Conservation (phyloP, 73 alveolate species). For the Paramecium pentaurelia region DNA sequence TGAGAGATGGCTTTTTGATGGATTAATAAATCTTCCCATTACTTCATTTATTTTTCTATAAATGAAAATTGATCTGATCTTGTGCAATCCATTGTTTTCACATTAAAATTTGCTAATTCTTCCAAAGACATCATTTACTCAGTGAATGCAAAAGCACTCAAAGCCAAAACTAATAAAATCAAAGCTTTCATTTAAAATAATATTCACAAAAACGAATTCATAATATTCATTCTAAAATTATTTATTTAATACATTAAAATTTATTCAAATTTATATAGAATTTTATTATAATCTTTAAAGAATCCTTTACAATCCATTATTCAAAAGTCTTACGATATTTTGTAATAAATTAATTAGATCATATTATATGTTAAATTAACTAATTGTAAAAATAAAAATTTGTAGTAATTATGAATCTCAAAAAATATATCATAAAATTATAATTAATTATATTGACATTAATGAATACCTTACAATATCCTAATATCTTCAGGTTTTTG, state of each 20-base stretch:
- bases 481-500: not conserved
- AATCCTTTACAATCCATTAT: not conserved
- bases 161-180: not conserved
- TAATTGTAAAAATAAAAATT: no score
- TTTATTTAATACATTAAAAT: not conserved
- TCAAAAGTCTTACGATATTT: not conserved
- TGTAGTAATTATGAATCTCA: not conserved
- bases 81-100: not conserved
- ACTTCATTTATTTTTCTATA: not conserved
- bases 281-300: not conserved
- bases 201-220: not conserved
- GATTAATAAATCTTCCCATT: not conserved
- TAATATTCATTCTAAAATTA: not conserved
- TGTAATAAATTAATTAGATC: not conserved
- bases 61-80: not conserved
- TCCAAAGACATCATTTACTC: slow-evolving; percentile 34
- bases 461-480: not conserved
- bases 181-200: not conserved
- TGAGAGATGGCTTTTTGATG: not conserved
- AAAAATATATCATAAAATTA: not conserved
- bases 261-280: not conserved
- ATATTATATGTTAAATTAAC: not conserved
- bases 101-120: not conserved
- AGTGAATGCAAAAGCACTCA: slow-evolving; percentile 1
- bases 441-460: not conserved